Evolutionary conservation across 2,329 filamentous ascomycete species (phyloP).

Genomic region (Paradendryphiella salina): DNA sequence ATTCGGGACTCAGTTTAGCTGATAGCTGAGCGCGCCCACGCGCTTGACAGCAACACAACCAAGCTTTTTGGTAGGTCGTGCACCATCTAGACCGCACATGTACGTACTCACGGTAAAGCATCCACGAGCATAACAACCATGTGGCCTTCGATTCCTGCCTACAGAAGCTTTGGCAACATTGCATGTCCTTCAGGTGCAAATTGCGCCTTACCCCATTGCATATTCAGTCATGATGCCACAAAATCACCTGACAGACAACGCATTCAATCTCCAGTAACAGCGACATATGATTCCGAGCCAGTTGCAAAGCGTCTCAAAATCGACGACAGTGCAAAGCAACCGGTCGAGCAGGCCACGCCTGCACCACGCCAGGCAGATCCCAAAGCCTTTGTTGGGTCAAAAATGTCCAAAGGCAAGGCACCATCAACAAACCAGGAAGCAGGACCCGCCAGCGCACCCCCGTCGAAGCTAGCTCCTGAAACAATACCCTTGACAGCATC

Average conservation of each 20-base stretch:
- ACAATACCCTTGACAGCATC: slow-evolving; percentile 8
- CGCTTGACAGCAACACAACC: not conserved
- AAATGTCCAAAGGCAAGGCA: slow-evolving; percentile 20
- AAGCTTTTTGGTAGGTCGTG: slow-evolving; percentile 15
- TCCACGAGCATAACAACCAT: slow-evolving; percentile 17
- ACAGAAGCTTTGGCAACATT: slow-evolving; percentile 31
- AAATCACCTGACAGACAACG: slow-evolving; percentile 7
- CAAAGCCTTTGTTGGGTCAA: slow-evolving; percentile 32
- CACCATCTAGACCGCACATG: not conserved
- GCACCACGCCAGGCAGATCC: slow-evolving; percentile 9
- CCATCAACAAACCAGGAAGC: slow-evolving; percentile 12
- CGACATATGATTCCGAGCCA: slow-evolving; percentile 13
- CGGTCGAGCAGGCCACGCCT: slow-evolving; percentile 2
- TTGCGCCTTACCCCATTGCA: slow-evolving; percentile 60
- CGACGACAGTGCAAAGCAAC: slow-evolving; percentile 19
- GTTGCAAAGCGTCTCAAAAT: slow-evolving; percentile 41
- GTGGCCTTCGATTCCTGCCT: slow-evolving; percentile 37
- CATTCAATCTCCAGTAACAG: slow-evolving; percentile 2
- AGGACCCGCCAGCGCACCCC: not conserved
- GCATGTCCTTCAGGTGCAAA: slow-evolving; percentile 55
- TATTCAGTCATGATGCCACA: slow-evolving; percentile 58
- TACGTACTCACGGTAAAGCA: slow-evolving; percentile 17
- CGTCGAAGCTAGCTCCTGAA: not conserved
- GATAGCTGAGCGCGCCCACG: not conserved
- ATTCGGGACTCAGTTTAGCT: not conserved